Evolutionary conservation across 2,329 filamentous ascomycete species (phyloP), one percentile per base, ranked within the genome.

Genomic region (Penicillium sp.): DNA sequence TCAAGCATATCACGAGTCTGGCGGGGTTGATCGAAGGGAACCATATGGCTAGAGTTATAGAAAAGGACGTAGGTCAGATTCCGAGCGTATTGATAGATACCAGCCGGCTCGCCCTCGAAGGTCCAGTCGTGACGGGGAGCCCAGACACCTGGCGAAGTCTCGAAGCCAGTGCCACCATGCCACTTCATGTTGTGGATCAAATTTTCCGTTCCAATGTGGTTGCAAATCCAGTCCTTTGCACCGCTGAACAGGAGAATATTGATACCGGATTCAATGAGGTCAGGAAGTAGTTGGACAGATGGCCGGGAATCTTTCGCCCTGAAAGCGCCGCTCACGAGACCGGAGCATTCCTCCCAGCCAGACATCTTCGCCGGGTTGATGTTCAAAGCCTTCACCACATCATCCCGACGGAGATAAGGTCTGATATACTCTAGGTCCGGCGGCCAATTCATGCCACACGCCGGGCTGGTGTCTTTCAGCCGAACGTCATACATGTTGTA

Each of bases 371-470:
- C 87, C 0, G 80, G 68, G 65, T 90, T 88, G 71, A 99, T 84
- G 69, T 99, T 89, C 33, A 99, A 79, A 0, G 94, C 94, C 4
- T 79, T 66, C 24, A 84, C 78, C 13, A 99, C 94, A 44, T 96
- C 90, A n/a, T 79, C 66, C 51, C 86, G 86, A 52, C 89, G 88
- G 47, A 99, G 82, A 71, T 97, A 99, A 0, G 91, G 90, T 6
- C 85, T 89, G 21, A 99, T 83, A 45, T 82, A 69, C 43, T 74
- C 73, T 65, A 99, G 79, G 74, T 99, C 94, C 59, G 91, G 88
- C 29, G 94, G 94, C 95, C 95, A 99, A 76, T 91, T 93, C 92
- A 96, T 96, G 61, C 94, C 94, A 71, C 94, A 99, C 57, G 86
- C 87, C 4, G 89, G 88, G 71, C 84, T 90, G 6, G 76, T 77